phyloP scores from a whole-genome alignment of 2,329 filamentous ascomycete species.

The Nectriaceae sp. region DNA sequence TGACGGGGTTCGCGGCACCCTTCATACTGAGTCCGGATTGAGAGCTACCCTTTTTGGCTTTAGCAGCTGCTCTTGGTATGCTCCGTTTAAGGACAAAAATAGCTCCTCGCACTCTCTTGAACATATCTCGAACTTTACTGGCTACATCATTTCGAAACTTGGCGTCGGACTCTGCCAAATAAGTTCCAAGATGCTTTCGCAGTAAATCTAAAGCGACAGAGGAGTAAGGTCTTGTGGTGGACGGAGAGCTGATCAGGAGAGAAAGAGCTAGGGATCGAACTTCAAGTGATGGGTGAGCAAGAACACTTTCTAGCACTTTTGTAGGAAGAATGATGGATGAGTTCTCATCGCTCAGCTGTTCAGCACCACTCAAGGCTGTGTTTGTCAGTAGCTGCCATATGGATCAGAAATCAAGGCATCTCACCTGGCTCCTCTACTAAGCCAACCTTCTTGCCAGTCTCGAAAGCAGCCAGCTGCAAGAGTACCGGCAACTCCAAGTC shows the following conservation, averaged over 20 bases:
- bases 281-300: slow-evolving; percentile 59
- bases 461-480: slow-evolving; percentile 67
- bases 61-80: slow-evolving; percentile 38
- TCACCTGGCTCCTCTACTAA: slow-evolving; percentile 68
- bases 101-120: slow-evolving; percentile 72
- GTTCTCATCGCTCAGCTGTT: slow-evolving; percentile 18
- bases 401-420: neutral
- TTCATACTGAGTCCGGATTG: slow-evolving; percentile 8
- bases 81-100: slow-evolving; percentile 57
- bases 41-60: slow-evolving; percentile 22
- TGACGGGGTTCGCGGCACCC: slow-evolving; percentile 28
- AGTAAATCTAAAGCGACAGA: slow-evolving; percentile 62
- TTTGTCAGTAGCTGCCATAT: slow-evolving; percentile 15
- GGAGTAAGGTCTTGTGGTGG: slow-evolving; percentile 73
- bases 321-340: slow-evolving; percentile 39
- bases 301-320: slow-evolving; percentile 51
- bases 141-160: slow-evolving; percentile 83
- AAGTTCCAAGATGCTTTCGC: slow-evolving; percentile 63
- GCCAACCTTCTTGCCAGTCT: slow-evolving; percentile 70
- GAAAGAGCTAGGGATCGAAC: slow-evolving; percentile 81
- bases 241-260: slow-evolving; percentile 74
- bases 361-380: slow-evolving; percentile 29
- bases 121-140: slow-evolving; percentile 72
- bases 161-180: slow-evolving; percentile 83
- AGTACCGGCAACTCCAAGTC: slow-evolving; percentile 56